Conservation (phyloP, 2,329 filamentous ascomycete genomes). For the Xylariaceae sp. region DNA sequence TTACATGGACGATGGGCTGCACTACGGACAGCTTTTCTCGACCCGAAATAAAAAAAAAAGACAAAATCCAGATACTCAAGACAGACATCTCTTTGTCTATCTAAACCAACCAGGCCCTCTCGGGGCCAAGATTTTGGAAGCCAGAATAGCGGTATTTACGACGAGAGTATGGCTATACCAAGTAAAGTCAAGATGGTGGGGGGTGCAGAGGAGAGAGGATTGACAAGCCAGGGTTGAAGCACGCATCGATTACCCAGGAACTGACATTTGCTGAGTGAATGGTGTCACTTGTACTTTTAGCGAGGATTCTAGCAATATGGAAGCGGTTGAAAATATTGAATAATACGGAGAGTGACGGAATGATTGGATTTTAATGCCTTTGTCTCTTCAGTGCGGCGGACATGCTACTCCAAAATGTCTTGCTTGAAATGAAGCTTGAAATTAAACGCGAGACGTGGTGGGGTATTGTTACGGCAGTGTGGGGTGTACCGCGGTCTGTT, state of each 20-base stretch:
- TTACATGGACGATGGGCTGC: not conserved
- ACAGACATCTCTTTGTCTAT: slow-evolving; percentile 27
- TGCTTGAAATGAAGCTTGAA: not conserved
- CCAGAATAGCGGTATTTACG: slow-evolving; percentile 28
- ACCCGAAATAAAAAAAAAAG: slow-evolving; percentile 1
- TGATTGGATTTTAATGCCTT: too few species aligned
- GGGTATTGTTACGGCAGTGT: not conserved
- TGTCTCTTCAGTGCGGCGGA: not conserved
- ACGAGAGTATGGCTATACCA: slow-evolving; percentile 19
- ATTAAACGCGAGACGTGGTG: slow-evolving; percentile 4
- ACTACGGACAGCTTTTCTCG: not conserved
- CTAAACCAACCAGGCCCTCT: slow-evolving; percentile 18
- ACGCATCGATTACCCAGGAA: not conserved
- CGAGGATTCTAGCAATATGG: slow-evolving; percentile 26
- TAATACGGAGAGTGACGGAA: slow-evolving; percentile 17
- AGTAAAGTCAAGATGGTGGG: slow-evolving; percentile 13
- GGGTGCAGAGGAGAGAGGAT: slow-evolving; percentile 17
- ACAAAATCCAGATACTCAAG: too few species aligned
- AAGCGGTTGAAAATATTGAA: slow-evolving; percentile 16
- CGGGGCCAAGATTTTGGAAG: slow-evolving; percentile 24
- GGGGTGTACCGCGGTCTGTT: too few species aligned
- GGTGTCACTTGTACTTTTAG: slow-evolving; percentile 26
- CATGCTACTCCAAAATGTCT: too few species aligned
- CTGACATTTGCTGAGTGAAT: slow-evolving; percentile 13
- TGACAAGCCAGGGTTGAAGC: slow-evolving; percentile 7